These are phyloP conservation scores for Metschnikowia picachoensis DNA, from an alignment of 805 yeast species.

Conservation along the genomic window DNA sequence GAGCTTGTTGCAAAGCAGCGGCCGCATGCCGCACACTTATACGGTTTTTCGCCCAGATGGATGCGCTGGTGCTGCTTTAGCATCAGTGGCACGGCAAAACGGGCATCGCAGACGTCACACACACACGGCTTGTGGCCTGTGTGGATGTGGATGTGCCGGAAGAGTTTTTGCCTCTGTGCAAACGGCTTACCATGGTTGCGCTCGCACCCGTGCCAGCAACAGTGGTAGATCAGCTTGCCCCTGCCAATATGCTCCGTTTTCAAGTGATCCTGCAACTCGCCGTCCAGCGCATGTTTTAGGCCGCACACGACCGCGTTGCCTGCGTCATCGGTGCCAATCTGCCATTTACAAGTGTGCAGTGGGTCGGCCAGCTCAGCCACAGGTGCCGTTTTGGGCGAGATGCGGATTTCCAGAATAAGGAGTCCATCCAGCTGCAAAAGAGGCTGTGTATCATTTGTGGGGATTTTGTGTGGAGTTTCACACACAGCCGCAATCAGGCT, in stretches of 20 bases:
- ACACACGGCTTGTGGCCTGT: slow-evolving; percentile 77
- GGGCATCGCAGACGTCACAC: slow-evolving; percentile 65
- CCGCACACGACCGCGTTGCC: slow-evolving; percentile 47
- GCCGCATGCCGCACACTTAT: slow-evolving; percentile 64
- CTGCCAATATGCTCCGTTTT: slow-evolving; percentile 65
- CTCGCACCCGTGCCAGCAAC: slow-evolving; percentile 77
- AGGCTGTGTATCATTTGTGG: not conserved
- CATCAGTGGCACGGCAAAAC: slow-evolving; percentile 74
- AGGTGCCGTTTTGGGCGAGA: slow-evolving; percentile 23
- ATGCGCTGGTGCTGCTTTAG: slow-evolving; percentile 76
- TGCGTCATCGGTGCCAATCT: slow-evolving; percentile 24
- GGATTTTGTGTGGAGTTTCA: not conserved
- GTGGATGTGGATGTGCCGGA: slow-evolving; percentile 85
- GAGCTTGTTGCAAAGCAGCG: slow-evolving; percentile 80
- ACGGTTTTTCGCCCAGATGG: slow-evolving; percentile 91
- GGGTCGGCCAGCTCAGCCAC: slow-evolving; percentile 17
- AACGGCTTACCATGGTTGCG: slow-evolving; percentile 58
- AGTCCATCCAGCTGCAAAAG: slow-evolving; percentile 3
- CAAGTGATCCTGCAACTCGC: slow-evolving; percentile 69
- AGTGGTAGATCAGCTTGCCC: slow-evolving; percentile 65
- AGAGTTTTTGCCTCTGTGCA: slow-evolving; percentile 77
- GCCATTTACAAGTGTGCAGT: slow-evolving; percentile 45
- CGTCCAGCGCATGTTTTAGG: slow-evolving; percentile 45
- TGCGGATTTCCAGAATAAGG: slow-evolving; percentile 33
- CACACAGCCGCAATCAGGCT: slow-evolving; percentile 6